Evolutionary conservation across 139 green algal genomes (phyloP), one percentile per base, ranked within the genome.

Genomic region (Auxenochlorella pyrenoidosa): DNA sequence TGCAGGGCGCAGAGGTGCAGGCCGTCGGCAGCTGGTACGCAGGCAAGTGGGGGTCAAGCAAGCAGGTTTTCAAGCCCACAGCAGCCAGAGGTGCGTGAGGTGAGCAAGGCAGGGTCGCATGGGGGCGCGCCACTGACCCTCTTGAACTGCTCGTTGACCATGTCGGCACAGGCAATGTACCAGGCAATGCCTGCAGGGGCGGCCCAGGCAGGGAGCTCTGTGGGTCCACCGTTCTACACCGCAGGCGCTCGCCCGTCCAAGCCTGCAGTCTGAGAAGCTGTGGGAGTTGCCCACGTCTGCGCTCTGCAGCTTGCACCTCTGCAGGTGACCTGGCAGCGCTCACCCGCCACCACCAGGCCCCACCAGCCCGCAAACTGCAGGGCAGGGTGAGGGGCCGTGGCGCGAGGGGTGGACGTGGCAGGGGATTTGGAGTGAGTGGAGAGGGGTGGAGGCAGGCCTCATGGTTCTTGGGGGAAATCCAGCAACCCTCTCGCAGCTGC

Each of bases 71-170:
- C 34, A 28, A 15, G 15, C 34, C 1, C 2, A 34, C 70, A 68
- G 59, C 12, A 6, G 63, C 6, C 2, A 3, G 26, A 32, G 26
- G 13, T 30, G 38, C 19, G 5, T 12, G 38, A 28, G 6, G 19
- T 3, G 71, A 15, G 16, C 19, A 78, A 18, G 32, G 68, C n/a
- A 44, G 8, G 68, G 66, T 6, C 30, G 66, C 13, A 30, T 2
- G 32, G n/a, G 40, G 34, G 13, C 38, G 47, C 1, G 19, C 43
- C 0, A 59, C 83, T 76, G 36, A 83, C 84, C 84, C 84, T 47
- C 60, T 79, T 79, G 76, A 63, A 88, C 58, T 85, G 60, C 63
- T 88, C 85, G 34, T 88, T 88, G n/a, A 88, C 68, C 30, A 84
- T 34, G 43, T 88, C 85, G 2, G 85, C 85, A 12, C 59, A 63